A percentile compares a stretch with the other conserved stretches of the same genome.
phyloP scores from a whole-genome alignment of 768 basidiomycete genomes.

The Kwoniella shandongensis region DNA sequence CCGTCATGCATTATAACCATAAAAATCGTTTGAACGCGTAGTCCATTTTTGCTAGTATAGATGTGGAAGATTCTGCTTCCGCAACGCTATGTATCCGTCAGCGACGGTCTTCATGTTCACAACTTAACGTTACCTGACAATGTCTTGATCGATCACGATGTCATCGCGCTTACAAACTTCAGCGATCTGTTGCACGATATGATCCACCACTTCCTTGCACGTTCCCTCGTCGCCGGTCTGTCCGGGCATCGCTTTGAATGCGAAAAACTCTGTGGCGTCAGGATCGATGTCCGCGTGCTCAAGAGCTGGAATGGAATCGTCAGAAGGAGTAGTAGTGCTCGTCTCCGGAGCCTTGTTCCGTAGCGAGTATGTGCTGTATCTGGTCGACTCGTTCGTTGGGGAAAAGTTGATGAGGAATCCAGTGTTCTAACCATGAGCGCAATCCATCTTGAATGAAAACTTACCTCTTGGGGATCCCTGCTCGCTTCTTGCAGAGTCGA shows the following conservation, averaged over 20 bases:
- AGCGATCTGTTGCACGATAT: conserved; percentile 70
- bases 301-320: conserved; percentile 57
- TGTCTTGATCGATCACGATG: conserved; percentile 67
- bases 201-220: conserved; percentile 73
- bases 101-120: too few species aligned
- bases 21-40: conserved; percentile 86
- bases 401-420: conserved; percentile 84
- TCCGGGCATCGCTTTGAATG: conserved; percentile 54
- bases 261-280: conserved; percentile 47
- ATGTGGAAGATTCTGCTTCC: conserved; percentile 82
- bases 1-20: conserved; percentile 60
- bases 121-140: conserved; percentile 71
- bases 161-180: conserved; percentile 55
- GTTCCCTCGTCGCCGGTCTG: conserved; percentile 55
- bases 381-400: conserved; percentile 68
- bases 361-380: conserved; percentile 81
- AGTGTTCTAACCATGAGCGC: conserved; percentile 59
- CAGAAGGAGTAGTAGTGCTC: conserved; percentile 65
- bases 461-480: conserved; percentile 70
- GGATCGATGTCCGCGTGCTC: conserved; percentile 33
- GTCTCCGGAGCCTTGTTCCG: conserved; percentile 59
- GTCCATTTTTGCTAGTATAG: conserved; percentile 86
- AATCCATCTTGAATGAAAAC: conserved; percentile 10
- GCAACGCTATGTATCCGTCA: conserved; percentile 63
- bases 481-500: conserved; percentile 91